phyloP scores from a whole-genome alignment of 1,284 basidiomycete species.

The Rhodofomes roseus region DNA sequence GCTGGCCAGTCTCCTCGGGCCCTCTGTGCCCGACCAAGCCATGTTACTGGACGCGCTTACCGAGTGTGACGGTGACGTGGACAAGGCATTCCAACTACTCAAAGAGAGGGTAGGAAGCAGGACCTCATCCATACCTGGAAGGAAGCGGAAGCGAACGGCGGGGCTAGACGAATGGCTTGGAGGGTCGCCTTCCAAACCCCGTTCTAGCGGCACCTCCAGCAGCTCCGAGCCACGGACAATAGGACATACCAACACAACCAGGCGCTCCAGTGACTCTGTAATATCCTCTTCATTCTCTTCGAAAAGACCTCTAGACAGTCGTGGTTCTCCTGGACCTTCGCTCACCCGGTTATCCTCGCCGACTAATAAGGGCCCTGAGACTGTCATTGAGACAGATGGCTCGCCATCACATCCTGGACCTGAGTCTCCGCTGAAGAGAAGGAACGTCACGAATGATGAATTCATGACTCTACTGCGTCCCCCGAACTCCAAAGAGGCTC shows the following conservation, averaged over 20 bases:
- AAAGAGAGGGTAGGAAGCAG: constrained; percentile 6
- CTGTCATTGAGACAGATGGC: background rate
- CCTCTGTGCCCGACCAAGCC: constrained; percentile 30
- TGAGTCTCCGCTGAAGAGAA: constrained; percentile 16
- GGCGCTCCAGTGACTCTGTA: background rate
- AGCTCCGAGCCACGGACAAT: constrained; percentile 12
- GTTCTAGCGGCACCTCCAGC: background rate
- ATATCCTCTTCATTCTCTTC: background rate
- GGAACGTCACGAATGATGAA: constrained; percentile 27
- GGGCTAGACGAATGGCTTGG: constrained; percentile 54
- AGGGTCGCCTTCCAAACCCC: background rate
- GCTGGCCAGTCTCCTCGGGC: constrained; percentile 54
- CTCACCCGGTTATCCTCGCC: background rate
- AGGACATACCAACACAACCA: constrained; percentile 3
- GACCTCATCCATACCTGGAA: constrained; percentile 4
- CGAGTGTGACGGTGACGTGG: constrained; percentile 55
- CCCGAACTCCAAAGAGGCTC: constrained; percentile 34
- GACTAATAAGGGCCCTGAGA: background rate
- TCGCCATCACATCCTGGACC: background rate
- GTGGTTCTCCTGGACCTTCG: background rate
- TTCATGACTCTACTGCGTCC: constrained; percentile 50
- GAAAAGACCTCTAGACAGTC: background rate
- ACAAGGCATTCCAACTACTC: constrained; percentile 46
- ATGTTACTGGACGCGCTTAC: constrained; percentile 61
- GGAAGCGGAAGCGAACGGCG: constrained; percentile 41